These are phyloP conservation scores for Microbotryum lychnidis-dioicae DNA, from an alignment of 1,284 basidiomycete genomes.

Conservation along the genomic window DNA sequence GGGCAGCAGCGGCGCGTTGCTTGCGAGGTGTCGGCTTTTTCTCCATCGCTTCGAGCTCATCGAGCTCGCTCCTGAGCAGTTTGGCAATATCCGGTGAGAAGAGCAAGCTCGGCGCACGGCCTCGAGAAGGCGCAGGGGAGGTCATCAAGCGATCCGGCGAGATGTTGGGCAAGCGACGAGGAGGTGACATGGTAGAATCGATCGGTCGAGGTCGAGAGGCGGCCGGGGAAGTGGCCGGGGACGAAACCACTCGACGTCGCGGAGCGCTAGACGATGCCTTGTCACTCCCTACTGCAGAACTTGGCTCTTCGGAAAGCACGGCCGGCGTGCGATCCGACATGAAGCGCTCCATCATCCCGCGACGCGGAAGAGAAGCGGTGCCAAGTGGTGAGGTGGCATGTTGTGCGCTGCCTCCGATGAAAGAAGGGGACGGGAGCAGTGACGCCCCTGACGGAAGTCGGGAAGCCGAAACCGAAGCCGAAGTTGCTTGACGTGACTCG, in stretches of 20 bases:
- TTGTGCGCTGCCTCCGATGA: not conserved
- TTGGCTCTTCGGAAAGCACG: not conserved
- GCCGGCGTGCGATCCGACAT: slow-evolving; percentile 12
- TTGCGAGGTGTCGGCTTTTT: slow-evolving; percentile 13
- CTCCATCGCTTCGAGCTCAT: slow-evolving; percentile 27
- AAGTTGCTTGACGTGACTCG: slow-evolving; percentile 4
- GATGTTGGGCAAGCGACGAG: slow-evolving; percentile 5
- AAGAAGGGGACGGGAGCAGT: not conserved
- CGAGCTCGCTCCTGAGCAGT: slow-evolving; percentile 25
- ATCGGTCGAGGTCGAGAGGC: not conserved
- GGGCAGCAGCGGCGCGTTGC: not conserved
- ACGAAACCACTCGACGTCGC: not conserved
- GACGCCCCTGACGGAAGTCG: not conserved
- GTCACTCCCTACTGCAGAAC: not conserved
- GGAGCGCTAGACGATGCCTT: not conserved
- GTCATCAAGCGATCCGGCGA: slow-evolving; percentile 12
- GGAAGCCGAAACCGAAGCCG: not conserved
- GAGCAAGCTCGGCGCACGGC: slow-evolving; percentile 15
- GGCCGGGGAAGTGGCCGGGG: not conserved
- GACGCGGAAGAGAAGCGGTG: not conserved
- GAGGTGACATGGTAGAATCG: slow-evolving; percentile 7
- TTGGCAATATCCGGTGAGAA: slow-evolving; percentile 26
- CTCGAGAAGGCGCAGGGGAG: slow-evolving; percentile 17
- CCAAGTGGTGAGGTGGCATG: not conserved
- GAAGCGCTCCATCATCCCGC: slow-evolving; percentile 29